These are phyloP conservation scores for Exophiala alcalophila DNA, from an alignment of 2,329 filamentous ascomycete species.

Conservation along the genomic window DNA sequence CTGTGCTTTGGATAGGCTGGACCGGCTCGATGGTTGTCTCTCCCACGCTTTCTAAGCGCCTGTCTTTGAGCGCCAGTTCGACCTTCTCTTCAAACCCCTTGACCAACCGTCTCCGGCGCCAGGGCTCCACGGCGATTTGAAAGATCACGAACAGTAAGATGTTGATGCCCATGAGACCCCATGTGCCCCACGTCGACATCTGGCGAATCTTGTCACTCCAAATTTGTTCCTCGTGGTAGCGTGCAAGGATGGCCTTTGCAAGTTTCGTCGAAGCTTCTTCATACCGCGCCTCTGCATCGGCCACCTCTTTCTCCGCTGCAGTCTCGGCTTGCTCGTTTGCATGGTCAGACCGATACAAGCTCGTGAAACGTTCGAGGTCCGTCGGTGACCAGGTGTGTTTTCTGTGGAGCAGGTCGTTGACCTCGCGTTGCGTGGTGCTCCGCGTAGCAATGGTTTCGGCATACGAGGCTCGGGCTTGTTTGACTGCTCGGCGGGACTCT, in stretches of 20 bases:
- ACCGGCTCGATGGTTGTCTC: conserved; percentile 5
- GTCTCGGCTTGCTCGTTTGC: conserved; percentile 82
- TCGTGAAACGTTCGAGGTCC: conserved; percentile 92
- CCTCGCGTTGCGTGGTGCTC: conserved; percentile 88
- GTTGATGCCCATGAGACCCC: conserved; percentile 96
- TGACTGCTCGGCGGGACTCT: conserved; percentile 61
- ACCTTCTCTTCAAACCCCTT: conserved; percentile 78
- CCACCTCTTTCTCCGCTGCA: conserved; percentile 67
- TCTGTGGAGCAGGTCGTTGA: conserved; percentile 86
- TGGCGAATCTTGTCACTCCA: conserved; percentile 97
- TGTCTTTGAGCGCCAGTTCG: conserved; percentile 64
- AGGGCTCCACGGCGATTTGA: conserved; percentile 88
- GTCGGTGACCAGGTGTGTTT: conserved; percentile 86
- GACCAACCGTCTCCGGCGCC: conserved; percentile 77
- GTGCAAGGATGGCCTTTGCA: conserved; percentile 76
- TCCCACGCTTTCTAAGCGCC: conserved; percentile 54
- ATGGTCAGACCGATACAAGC: conserved; percentile 87
- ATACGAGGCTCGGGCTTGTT: conserved; percentile 70
- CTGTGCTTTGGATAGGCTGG: conserved; percentile 16
- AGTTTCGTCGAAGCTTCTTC: conserved; percentile 73
- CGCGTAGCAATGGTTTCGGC: conserved; percentile 79
- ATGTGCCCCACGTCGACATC: conserved; percentile 97
- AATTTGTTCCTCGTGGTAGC: conserved; percentile 98
- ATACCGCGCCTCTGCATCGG: conserved; percentile 72
- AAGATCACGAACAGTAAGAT: conserved; percentile 82